A percentile compares a stretch with the other conserved stretches of the same genome.
These are phyloP conservation scores for Ophiocytium majus DNA, from an alignment of 352 stramenopile genomes.

Conservation along the genomic window DNA sequence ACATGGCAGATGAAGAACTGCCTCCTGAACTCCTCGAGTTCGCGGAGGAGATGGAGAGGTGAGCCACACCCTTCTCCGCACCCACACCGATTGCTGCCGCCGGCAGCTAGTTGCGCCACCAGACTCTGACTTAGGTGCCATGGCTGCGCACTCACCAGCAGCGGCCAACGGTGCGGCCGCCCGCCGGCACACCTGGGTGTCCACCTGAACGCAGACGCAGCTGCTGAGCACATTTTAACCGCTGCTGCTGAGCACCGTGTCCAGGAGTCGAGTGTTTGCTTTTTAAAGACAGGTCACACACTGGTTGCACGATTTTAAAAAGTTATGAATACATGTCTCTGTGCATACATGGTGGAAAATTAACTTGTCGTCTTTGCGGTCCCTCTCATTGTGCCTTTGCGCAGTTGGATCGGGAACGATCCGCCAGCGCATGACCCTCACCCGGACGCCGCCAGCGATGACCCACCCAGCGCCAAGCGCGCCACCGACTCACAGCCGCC, in stretches of 20 bases:
- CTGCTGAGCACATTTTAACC: not conserved
- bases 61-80: not conserved
- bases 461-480: not conserved
- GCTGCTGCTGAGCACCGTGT: not conserved
- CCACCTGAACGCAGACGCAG: not conserved
- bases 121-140: not conserved
- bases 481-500: not conserved
- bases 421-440: not conserved
- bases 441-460: not conserved
- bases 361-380: too few relatives aligned
- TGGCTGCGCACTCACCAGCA: not conserved
- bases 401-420: not conserved
- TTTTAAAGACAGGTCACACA: not conserved
- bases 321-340: not conserved
- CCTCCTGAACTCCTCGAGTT: not conserved
- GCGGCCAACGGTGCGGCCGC: not conserved
- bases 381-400: too few relatives aligned
- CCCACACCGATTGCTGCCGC: not conserved
- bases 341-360: too few relatives aligned
- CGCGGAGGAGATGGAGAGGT: not conserved
- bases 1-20: conserved; percentile 23
- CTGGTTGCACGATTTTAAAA: not conserved
- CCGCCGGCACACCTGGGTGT: not conserved
- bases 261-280: not conserved
- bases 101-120: not conserved